Evolutionary conservation across 495 filamentous ascomycete species (phyloP), one percentile per base, ranked within the genome.

Genomic region (Lophiotrema nucula): DNA sequence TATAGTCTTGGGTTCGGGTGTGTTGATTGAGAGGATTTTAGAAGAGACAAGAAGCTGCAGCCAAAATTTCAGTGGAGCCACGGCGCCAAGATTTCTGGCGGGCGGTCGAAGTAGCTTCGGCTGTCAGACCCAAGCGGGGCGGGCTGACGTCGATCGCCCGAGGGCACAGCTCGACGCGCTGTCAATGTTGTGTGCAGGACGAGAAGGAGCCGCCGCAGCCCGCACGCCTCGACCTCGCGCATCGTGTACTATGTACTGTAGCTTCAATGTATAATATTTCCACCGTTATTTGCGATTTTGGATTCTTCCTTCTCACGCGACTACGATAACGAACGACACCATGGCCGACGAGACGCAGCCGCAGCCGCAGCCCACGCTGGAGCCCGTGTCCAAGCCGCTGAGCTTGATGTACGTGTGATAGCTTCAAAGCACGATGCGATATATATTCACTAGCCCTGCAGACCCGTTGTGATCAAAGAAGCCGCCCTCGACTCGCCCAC

Each of bases 401-500:
- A 56, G 22, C 27, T 46, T 69, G 33, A 69, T 69, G 67, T 69
- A 67, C 25, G 58, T 24, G 19, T 21, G 6, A 43, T 13, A 8
- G 6, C 39, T 21, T 18, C 8, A 43, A 13, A 10, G 10, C 39
- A 11, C 10, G 10, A 12, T 43, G 19, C 39, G 8, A 35, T n/a
- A n/a, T 35, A 35, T 8, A 35, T n/a, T 43, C 10, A 43, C 39
- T 10, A 12, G 10, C 44, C 35, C 18, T 49, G 16, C 53, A 88
- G 85, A 48, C 92, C 93, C n/a, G 95, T 97, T 25, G 81, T 83
- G 43, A 80, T 96, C 53, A 91, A 89, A 77, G 93, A 98, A 81
- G 93, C 93, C 44, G 88, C 91, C 25, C 86, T 97, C 73, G 93
- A 98, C 73, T 93, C 89, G 2, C 93, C 93, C 21, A 95, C 92